Percentiles rank a stretch among this genome's conserved stretches.
Evolutionary conservation across 1,284 basidiomycete species (phyloP).

Genomic region (Pseudozyma tsukubaensis): DNA sequence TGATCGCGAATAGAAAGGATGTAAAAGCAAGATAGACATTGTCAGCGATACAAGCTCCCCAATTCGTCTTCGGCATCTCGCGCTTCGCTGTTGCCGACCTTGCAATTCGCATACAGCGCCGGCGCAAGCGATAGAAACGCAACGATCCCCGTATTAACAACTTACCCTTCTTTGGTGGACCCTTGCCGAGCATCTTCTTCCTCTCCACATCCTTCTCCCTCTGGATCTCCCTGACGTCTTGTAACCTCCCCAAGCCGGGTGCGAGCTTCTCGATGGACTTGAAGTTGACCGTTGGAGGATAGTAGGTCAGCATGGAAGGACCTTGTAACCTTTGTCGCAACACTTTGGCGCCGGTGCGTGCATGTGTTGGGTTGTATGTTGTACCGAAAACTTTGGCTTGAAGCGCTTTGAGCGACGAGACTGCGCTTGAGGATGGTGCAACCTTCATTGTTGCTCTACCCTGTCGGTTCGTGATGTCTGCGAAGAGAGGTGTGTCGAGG

Average conservation of each 20-base stretch:
- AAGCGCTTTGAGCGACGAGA: constrained; percentile 51
- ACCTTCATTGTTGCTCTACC: constrained; percentile 25
- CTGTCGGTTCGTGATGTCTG: too few relatives aligned
- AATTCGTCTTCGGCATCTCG: background rate
- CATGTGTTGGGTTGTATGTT: constrained; percentile 54
- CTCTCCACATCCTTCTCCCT: constrained; percentile 59
- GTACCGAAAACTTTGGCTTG: constrained; percentile 57
- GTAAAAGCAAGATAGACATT: background rate
- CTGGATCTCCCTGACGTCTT: constrained; percentile 52
- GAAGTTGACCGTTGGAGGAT: constrained; percentile 61
- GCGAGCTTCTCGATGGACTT: constrained; percentile 35
- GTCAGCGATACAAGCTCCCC: constrained; percentile 1
- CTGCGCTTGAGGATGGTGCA: constrained; percentile 44
- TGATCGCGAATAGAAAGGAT: background rate
- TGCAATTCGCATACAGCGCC: background rate
- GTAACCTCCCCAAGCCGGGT: constrained; percentile 35
- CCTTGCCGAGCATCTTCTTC: constrained; percentile 64
- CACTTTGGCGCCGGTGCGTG: constrained; percentile 61
- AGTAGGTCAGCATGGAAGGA: constrained; percentile 64
- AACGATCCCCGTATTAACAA: constrained; percentile 5
- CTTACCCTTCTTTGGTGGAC: constrained; percentile 68
- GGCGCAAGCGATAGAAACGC: background rate
- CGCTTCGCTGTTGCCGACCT: background rate
- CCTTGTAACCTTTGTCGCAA: constrained; percentile 59
- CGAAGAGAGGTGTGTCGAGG: background rate